These are phyloP conservation scores for Monascus ruber DNA, from an alignment of 2,329 filamentous ascomycete species.

Conservation along the genomic window DNA sequence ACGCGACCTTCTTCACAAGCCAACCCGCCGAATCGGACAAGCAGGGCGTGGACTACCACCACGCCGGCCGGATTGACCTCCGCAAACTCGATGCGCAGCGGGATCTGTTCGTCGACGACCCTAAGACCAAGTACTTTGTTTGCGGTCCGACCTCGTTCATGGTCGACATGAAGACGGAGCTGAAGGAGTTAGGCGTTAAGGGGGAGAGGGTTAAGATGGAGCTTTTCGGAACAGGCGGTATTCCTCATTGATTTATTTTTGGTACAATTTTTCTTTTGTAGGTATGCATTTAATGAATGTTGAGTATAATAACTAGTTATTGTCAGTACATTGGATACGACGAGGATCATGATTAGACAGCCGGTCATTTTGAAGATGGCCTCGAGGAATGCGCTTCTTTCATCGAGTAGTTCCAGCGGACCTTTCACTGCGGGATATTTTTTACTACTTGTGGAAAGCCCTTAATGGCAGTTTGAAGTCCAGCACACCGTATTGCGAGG, in stretches of 20 bases:
- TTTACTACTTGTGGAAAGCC: too few species aligned
- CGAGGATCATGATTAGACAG: too few species aligned
- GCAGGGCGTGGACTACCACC: conserved; percentile 47
- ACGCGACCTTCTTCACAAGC: conserved; percentile 48
- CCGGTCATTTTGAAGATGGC: too few species aligned
- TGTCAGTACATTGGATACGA: too few species aligned
- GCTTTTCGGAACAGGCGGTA: conserved; percentile 51
- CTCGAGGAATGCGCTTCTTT: too few species aligned
- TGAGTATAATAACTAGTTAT: too few species aligned
- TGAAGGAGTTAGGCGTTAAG: conserved; percentile 47
- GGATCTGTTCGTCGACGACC: conserved; percentile 46
- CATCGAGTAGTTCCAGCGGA: too few species aligned
- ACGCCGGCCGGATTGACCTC: conserved; percentile 49
- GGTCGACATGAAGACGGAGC: conserved; percentile 43
- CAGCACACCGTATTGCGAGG: too few species aligned
- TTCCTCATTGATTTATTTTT: not conserved
- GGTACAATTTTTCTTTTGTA: too few species aligned
- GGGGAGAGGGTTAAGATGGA: conserved; percentile 54
- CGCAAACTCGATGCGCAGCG: conserved; percentile 40
- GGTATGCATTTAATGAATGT: too few species aligned
- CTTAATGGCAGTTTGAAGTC: too few species aligned
- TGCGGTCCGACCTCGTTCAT: conserved; percentile 65
- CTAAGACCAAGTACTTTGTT: conserved; percentile 53
- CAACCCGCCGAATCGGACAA: conserved; percentile 36
- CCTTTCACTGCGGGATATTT: too few species aligned